Base-by-base conservation (phyloP, 495 filamentous ascomycete genomes). In the Penicillium lagena region DNA sequence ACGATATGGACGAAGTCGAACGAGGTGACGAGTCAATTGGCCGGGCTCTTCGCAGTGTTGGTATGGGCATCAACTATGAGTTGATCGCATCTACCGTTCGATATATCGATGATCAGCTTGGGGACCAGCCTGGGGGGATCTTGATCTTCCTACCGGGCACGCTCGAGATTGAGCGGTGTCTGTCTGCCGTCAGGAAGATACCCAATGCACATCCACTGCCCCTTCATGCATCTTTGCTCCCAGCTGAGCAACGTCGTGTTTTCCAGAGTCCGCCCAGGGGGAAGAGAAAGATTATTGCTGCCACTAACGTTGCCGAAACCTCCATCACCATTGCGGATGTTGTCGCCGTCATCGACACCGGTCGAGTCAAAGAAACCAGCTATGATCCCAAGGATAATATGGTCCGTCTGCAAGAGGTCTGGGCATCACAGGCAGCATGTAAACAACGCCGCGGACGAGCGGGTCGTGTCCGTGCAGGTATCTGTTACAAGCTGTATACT, bases 281-380 rank as follows among this genome's bases (percentile, higher is more conserved):
- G 1, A 89, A 85, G 64, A 73, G 93, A 15, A 98, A 98, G 66
- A 81, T 98, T 33, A 84, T 98, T 15, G 86, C 87, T 9, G 86
- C 93, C 1, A 98, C 93, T 12, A 98, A 98, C 52, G 91, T 98
- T 12, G 93, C 93, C 2, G 93, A 98, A 60, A 98, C 93, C 0
- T 97, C 93, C 9, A 97, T 98, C 56, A 98, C 93, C 0, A 98
- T 98, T 40, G 87, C 93, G 45, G 93, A 98, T 55, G 85, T 97
- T 30, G 90, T 97, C 10, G 93, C 90, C 15, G 94, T 98, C 39
- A 94, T 98, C 41, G 93, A 98, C 57, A 90, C 85, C 7, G 93
- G 93, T 12, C 81, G 87, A 29, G 91, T 98, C 14, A 97, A 97
- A 61, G 93, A 98, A 65, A 97, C 90, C 0, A 90, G 84, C 52